phyloP scores from a whole-genome alignment of 2,329 filamentous ascomycete genomes.

The Trichoderma sp. region DNA sequence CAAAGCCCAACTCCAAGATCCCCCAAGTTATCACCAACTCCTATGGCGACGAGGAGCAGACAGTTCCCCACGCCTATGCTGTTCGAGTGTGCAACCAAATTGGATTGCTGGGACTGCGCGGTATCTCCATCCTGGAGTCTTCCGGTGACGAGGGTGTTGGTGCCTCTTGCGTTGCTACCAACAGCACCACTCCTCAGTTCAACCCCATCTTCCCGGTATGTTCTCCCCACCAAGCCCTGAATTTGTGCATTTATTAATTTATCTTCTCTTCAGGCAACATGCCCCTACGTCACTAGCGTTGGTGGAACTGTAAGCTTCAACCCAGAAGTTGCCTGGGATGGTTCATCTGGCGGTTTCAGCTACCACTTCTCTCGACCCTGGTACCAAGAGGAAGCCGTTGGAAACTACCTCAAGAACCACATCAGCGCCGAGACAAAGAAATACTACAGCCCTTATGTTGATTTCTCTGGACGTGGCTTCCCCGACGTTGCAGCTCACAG shows the following conservation, averaged over 20 bases:
- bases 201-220: conserved; percentile 38
- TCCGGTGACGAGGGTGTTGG: conserved; percentile 54
- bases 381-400: conserved; percentile 48
- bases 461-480: conserved; percentile 43
- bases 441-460: conserved; percentile 41
- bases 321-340: conserved; percentile 44
- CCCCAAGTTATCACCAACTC: conserved; percentile 60
- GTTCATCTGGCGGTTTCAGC: conserved; percentile 55
- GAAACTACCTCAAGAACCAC: conserved; percentile 40
- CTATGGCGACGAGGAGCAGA: conserved; percentile 60
- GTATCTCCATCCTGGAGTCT: conserved; percentile 52
- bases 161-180: conserved; percentile 36
- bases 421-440: conserved; percentile 46
- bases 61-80: conserved; percentile 54
- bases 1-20: conserved; percentile 44
- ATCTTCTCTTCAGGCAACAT: conserved; percentile 34
- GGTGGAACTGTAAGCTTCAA: conserved; percentile 48
- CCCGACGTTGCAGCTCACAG: conserved; percentile 46
- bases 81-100: conserved; percentile 54
- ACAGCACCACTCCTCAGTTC: conserved; percentile 44
- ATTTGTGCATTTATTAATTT: no score
- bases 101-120: conserved; percentile 53
- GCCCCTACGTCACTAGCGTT: conserved; percentile 51
- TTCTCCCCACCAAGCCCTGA: background rate
- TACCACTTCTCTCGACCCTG: conserved; percentile 48